A percentile compares a stretch with the other conserved stretches of the same genome.
Conservation (phyloP, 768 basidiomycete genomes). For the Boletus subcaerulescens region DNA sequence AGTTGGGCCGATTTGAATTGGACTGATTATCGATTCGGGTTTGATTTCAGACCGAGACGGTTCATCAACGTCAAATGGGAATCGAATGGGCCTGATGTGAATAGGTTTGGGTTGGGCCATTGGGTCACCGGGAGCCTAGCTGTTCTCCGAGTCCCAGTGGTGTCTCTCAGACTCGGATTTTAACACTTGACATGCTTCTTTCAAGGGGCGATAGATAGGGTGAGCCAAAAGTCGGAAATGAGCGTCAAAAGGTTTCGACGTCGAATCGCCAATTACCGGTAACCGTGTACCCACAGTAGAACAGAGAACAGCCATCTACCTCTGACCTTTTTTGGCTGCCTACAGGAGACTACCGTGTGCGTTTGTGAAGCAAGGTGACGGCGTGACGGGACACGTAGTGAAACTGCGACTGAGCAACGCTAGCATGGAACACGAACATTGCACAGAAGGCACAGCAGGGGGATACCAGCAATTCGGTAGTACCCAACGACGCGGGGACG, state of each 20-base stretch:
- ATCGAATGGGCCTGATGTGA: too few relatives aligned
- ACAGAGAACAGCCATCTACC: neutral
- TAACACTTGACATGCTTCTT: neutral
- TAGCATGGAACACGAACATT: neutral
- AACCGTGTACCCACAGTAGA: neutral
- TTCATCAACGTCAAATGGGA: too few relatives aligned
- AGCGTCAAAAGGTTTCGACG: neutral
- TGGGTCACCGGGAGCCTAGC: neutral
- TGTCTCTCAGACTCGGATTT: neutral
- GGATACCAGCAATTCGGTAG: neutral
- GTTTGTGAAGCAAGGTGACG: too few relatives aligned
- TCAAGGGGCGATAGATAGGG: too few relatives aligned
- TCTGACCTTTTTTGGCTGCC: neutral
- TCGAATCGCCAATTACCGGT: neutral
- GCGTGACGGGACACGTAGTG: too few relatives aligned
- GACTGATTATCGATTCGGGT: too few relatives aligned
- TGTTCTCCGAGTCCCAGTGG: too few relatives aligned
- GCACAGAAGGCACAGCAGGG: neutral
- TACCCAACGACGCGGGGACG: too few relatives aligned
- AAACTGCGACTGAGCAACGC: neutral
- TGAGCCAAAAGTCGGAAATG: neutral
- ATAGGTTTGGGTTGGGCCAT: neutral
- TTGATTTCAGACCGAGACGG: too few relatives aligned
- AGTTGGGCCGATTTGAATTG: too few relatives aligned
- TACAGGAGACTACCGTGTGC: too few relatives aligned